Percentiles rank a stretch among this genome's conserved stretches.
Evolutionary conservation across 2,329 filamentous ascomycete species (phyloP).

Genomic region (Zelopaecilomyces penicillatus): DNA sequence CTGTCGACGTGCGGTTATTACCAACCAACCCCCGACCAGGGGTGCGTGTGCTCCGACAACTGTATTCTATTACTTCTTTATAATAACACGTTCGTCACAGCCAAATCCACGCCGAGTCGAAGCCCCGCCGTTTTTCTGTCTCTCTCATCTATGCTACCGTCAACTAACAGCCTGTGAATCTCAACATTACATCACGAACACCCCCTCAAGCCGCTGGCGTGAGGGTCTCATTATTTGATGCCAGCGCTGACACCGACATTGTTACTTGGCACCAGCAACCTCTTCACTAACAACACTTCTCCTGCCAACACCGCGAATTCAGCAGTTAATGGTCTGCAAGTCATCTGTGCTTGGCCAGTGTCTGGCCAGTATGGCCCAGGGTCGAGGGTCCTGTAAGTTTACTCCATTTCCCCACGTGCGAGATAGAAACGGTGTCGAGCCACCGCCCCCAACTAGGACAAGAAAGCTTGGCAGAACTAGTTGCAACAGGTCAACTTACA

Average conservation of each 20-base stretch:
- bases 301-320: constrained; percentile 4
- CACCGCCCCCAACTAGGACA: too few species aligned
- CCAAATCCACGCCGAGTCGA: too few species aligned
- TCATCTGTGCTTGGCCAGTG: constrained; percentile 49
- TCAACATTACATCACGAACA: too few species aligned
- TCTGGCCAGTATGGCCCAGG: constrained; percentile 50
- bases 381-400: constrained; percentile 40
- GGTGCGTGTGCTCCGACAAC: too few species aligned
- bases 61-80: too few species aligned
- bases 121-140: too few species aligned
- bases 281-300: background rate
- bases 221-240: constrained; percentile 1
- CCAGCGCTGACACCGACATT: constrained; percentile 4
- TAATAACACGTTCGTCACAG: too few species aligned
- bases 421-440: background rate
- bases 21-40: too few species aligned
- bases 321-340: constrained; percentile 21
- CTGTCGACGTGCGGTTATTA: too few species aligned
- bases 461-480: background rate
- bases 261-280: background rate
- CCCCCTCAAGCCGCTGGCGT: background rate
- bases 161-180: too few species aligned
- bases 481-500: background rate
- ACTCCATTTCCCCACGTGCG: background rate
- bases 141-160: too few species aligned